Percentiles rank a stretch among this genome's conserved stretches.
Conservation (phyloP, 306 rosid genomes). For the Crotalaria pallida region DNA sequence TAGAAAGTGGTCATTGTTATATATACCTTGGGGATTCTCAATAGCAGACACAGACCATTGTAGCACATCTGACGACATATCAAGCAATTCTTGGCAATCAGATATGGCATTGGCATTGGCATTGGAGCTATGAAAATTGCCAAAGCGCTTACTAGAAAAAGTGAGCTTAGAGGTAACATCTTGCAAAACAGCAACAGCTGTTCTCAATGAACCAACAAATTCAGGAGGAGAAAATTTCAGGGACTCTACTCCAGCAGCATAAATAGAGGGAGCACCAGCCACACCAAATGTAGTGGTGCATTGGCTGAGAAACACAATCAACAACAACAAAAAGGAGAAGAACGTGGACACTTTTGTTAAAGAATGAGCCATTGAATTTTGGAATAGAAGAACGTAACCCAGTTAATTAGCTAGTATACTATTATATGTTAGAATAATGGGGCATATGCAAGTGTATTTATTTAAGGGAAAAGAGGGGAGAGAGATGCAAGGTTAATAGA, state of each 20-base stretch:
- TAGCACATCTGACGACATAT: constrained; percentile 44
- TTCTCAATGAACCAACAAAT: constrained; percentile 30
- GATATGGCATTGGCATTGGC: constrained; percentile 56
- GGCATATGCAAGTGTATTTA: neutral
- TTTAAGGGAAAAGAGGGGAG: constrained; percentile 12
- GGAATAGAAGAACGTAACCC: neutral
- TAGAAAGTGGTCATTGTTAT: too few relatives aligned
- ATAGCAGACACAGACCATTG: constrained; percentile 53
- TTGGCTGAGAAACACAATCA: constrained; percentile 7
- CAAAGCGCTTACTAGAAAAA: neutral
- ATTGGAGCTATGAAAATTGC: constrained; percentile 42
- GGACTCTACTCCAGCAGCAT: neutral
- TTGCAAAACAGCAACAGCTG: constrained; percentile 17
- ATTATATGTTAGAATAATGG: too few relatives aligned
- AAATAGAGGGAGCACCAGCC: neutral
- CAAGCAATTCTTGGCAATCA: constrained; percentile 65
- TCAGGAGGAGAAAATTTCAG: constrained; percentile 36
- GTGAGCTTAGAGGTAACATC: constrained; percentile 26
- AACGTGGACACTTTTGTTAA: neutral
- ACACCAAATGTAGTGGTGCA: neutral
- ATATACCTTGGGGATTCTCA: constrained; percentile 42
- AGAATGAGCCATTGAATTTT: constrained; percentile 22
- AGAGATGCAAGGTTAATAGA: neutral
- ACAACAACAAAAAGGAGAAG: neutral
- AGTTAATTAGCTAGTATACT: too few relatives aligned